These are phyloP conservation scores for Hericium erinaceus DNA, from an alignment of 768 basidiomycete genomes.

Conservation along the genomic window DNA sequence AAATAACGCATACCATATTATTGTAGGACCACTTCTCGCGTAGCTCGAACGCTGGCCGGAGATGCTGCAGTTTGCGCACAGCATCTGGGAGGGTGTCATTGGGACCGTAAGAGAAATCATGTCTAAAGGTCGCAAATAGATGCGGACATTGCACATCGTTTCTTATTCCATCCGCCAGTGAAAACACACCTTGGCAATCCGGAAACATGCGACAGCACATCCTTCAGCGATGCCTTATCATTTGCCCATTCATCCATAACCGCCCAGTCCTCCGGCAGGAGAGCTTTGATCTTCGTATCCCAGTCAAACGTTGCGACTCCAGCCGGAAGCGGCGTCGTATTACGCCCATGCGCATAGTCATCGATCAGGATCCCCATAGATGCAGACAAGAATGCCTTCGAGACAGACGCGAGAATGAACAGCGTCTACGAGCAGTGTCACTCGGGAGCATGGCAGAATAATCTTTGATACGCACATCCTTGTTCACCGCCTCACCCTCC, in stretches of 20 bases:
- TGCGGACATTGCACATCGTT: background rate
- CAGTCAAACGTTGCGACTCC: background rate
- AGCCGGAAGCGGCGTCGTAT: background rate
- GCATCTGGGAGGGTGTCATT: background rate
- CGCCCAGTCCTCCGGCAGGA: conserved; percentile 21
- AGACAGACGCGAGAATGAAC: conserved; percentile 7
- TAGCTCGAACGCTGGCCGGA: conserved; percentile 26
- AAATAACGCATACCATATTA: conserved; percentile 20
- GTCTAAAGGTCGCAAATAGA: background rate
- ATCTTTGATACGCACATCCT: conserved; percentile 2
- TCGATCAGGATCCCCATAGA: conserved; percentile 6
- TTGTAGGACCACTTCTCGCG: conserved; percentile 30
- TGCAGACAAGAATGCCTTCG: conserved; percentile 4
- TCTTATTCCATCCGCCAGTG: background rate
- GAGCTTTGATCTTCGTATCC: conserved; percentile 2
- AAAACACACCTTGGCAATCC: conserved; percentile 22
- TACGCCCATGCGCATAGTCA: conserved; percentile 4
- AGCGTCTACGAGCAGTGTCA: background rate
- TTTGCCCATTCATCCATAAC: conserved; percentile 27
- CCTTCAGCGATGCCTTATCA: conserved; percentile 20
- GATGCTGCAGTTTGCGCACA: conserved; percentile 19
- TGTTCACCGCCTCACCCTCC: conserved; percentile 6
- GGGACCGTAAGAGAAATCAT: conserved; percentile 3
- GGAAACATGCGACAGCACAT: conserved; percentile 25
- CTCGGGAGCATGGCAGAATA: too few species aligned